Conservation (phyloP, 768 basidiomycete species). For the Boletus eberwhitei region DNA sequence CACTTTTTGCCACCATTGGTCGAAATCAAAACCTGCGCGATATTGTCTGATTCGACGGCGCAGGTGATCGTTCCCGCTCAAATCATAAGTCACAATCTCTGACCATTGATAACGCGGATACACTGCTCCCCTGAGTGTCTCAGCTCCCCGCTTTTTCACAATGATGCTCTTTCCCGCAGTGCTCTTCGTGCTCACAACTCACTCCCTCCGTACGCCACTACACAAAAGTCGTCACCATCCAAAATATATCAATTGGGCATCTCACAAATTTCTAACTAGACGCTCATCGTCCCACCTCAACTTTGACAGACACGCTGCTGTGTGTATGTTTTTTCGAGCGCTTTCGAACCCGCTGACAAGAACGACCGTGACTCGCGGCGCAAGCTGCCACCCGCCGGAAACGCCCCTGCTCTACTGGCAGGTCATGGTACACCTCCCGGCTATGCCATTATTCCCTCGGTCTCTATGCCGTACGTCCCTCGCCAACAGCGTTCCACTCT, state of each 20-base stretch:
- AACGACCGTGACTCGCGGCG: constrained; percentile 8
- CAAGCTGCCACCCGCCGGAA: constrained; percentile 11
- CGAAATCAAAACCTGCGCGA: no score
- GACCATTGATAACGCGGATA: not conserved
- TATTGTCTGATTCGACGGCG: no score
- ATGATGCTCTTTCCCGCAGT: constrained; percentile 10
- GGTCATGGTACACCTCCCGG: constrained; percentile 2
- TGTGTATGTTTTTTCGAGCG: not conserved
- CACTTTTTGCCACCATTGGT: no score
- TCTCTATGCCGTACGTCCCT: constrained; percentile 16
- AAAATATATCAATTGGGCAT: not conserved
- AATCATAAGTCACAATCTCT: no score
- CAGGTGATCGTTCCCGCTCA: not conserved
- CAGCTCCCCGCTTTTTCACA: not conserved
- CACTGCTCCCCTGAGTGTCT: not conserved
- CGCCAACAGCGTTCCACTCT: not conserved
- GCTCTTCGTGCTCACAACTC: constrained; percentile 4
- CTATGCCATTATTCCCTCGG: constrained; percentile 12
- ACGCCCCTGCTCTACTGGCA: constrained; percentile 15
- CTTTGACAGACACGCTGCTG: constrained; percentile 5
- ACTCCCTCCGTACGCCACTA: constrained; percentile 13
- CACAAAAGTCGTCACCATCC: not conserved
- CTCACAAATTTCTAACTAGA: not conserved
- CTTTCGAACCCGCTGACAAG: not conserved
- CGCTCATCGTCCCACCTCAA: not conserved